phyloP scores from a whole-genome alignment of 192 early-diverging fungal species.

The Coemansia sp. region DNA sequence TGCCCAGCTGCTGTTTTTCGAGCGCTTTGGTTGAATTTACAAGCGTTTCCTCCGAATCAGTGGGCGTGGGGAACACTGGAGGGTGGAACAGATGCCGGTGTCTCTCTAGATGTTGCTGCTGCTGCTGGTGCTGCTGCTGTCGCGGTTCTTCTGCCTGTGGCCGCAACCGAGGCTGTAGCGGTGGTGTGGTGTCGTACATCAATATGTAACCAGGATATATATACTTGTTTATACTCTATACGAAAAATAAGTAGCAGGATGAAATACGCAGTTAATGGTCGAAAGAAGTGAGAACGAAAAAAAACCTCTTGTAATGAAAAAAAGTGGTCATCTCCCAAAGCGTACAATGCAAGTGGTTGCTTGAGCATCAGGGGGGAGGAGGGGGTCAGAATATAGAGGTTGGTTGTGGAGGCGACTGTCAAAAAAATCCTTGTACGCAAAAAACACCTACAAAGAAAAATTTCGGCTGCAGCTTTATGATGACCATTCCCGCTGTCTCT shows the following conservation, averaged over 20 bases:
- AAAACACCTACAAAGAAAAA: neutral
- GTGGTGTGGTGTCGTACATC: constrained; percentile 6
- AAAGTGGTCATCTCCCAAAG: neutral
- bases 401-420: neutral
- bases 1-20: neutral
- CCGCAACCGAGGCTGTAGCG: constrained; percentile 5
- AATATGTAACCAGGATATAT: neutral
- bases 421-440: neutral
- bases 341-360: neutral
- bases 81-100: neutral
- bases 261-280: neutral
- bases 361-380: neutral
- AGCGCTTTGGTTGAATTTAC: neutral
- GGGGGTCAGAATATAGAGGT: neutral
- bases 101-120: constrained; percentile 4
- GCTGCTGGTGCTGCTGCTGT: constrained; percentile 2
- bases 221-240: neutral
- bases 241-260: neutral
- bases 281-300: neutral
- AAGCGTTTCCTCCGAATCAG: constrained; percentile 6
- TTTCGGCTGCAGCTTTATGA: neutral
- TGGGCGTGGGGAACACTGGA: constrained; percentile 3
- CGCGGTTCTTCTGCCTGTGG: neutral
- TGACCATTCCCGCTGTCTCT: neutral
- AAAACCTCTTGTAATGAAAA: neutral